Evolutionary conservation across 768 basidiomycete species (phyloP).

Genomic region (Leucosporidium creatinivorum): DNA sequence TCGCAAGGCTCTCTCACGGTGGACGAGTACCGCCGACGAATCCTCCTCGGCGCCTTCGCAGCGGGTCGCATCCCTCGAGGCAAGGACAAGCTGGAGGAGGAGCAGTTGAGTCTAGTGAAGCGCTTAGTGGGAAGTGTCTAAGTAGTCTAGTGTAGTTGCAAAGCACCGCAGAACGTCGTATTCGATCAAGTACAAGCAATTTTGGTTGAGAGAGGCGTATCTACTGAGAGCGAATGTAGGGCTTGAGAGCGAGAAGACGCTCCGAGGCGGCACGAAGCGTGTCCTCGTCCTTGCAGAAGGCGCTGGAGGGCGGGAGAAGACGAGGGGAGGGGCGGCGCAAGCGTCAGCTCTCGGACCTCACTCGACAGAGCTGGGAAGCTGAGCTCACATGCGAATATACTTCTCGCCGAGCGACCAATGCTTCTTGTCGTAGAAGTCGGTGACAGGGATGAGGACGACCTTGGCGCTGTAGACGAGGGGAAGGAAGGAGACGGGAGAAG

Average conservation of each 20-base stretch:
- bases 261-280: constrained; percentile 75
- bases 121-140: neutral
- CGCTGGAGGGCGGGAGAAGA: constrained; percentile 52
- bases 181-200: too few relatives aligned
- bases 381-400: constrained; percentile 27
- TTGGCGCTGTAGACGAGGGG: constrained; percentile 1
- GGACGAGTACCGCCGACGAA: neutral
- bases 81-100: constrained; percentile 1
- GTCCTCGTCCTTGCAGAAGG: constrained; percentile 91
- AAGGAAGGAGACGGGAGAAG: neutral
- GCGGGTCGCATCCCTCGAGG: constrained; percentile 15
- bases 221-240: constrained; percentile 48
- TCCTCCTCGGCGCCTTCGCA: constrained; percentile 18
- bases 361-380: too few relatives aligned
- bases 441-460: constrained; percentile 29
- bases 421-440: constrained; percentile 34
- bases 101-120: constrained; percentile 6
- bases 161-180: too few relatives aligned
- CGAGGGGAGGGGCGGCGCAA: too few relatives aligned
- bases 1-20: neutral
- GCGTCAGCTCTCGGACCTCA: too few relatives aligned
- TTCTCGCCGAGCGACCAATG: constrained; percentile 26
- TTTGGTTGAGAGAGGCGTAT: too few relatives aligned
- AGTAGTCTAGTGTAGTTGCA: too few relatives aligned
- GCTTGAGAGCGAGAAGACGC: constrained; percentile 64